Conservation (phyloP, 352 stramenopile genomes). For the Globisporangium radiosum region DNA sequence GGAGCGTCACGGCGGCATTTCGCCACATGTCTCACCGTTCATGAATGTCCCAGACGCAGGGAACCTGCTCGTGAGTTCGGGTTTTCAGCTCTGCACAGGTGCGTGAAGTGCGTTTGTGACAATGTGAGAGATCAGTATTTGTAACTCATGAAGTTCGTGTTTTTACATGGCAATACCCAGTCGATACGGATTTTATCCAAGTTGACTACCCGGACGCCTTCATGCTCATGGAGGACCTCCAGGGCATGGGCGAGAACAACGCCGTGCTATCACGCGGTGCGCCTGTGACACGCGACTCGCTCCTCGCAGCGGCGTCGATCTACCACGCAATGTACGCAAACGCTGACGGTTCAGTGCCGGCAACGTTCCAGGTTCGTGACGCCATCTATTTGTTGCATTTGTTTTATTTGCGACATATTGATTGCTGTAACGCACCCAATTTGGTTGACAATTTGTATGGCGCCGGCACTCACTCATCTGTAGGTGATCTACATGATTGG, state of each 20-base stretch:
- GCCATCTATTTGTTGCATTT: background rate
- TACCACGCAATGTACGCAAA: slow-evolving; percentile 93
- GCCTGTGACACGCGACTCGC: slow-evolving; percentile 85
- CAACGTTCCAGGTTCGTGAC: slow-evolving; percentile 83
- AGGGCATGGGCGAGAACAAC: slow-evolving; percentile 96
- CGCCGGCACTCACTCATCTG: background rate
- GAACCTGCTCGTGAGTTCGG: slow-evolving; percentile 86
- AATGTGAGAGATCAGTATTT: too few relatives aligned
- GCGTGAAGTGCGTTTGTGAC: background rate
- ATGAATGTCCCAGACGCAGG: slow-evolving; percentile 94
- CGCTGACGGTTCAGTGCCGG: slow-evolving; percentile 85
- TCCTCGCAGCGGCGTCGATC: slow-evolving; percentile 91
- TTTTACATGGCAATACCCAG: slow-evolving; percentile 19
- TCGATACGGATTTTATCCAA: slow-evolving; percentile 96
- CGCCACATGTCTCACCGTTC: slow-evolving; percentile 93
- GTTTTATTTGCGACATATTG: background rate
- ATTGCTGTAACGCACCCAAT: background rate
- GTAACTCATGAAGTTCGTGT: background rate
- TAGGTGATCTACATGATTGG: slow-evolving; percentile 96
- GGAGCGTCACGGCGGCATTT: slow-evolving; percentile 93
- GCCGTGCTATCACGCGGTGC: slow-evolving; percentile 58
- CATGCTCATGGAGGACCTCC: slow-evolving; percentile 94
- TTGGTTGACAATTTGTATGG: background rate
- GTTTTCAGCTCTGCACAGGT: slow-evolving; percentile 93
- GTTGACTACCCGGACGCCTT: slow-evolving; percentile 94